phyloP scores from a whole-genome alignment of 2,329 filamentous ascomycete species.

The Exserohilum rostratum region DNA sequence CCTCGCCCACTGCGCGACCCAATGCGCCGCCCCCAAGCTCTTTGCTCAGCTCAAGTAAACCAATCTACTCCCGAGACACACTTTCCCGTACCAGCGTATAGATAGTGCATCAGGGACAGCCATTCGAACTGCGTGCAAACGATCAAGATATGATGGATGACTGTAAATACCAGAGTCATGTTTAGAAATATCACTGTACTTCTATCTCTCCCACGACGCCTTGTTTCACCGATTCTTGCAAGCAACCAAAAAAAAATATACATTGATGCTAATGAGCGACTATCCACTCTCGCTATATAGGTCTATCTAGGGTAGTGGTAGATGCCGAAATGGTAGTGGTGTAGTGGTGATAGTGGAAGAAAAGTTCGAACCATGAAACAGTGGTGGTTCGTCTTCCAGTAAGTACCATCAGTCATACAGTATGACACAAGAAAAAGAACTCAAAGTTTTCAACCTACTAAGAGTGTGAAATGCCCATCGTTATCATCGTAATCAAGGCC shows the following conservation, averaged over 20 bases:
- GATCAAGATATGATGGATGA: conserved; percentile 38
- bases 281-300: neutral
- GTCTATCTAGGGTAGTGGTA: neutral
- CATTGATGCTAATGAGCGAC: neutral
- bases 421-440: too few species aligned
- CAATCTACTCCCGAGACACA: conserved; percentile 14
- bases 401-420: too few species aligned
- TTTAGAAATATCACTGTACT: conserved; percentile 48
- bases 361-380: too few species aligned
- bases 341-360: neutral
- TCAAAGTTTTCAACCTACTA: too few species aligned
- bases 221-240: neutral
- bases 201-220: conserved; percentile 16
- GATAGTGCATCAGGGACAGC: conserved; percentile 22
- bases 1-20: conserved; percentile 90
- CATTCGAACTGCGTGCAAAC: conserved; percentile 28
- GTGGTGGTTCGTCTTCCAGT: too few species aligned
- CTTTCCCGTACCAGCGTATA: conserved; percentile 20
- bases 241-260: neutral
- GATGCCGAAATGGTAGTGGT: neutral
- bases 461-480: neutral
- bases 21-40: conserved; percentile 95
- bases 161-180: conserved; percentile 46
- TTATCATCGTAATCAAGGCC: conserved; percentile 4
- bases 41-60: conserved; percentile 88